Base-by-base conservation (phyloP, 1,284 basidiomycete species). In the Jaminaea rosea region DNA sequence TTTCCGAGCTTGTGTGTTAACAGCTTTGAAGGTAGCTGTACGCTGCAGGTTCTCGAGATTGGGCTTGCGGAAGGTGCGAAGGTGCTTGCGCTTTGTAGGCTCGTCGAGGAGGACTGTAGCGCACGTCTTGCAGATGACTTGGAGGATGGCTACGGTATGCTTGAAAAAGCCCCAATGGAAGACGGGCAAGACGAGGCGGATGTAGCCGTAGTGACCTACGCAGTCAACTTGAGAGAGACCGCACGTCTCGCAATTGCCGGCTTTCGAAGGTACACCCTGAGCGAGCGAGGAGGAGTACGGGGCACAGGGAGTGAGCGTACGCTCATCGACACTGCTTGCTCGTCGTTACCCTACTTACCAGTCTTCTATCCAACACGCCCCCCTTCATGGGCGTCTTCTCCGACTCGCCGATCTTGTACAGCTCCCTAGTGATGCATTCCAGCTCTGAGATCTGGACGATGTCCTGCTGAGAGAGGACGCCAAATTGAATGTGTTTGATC, bases 141-240 rank as follows among this genome's bases (percentile, higher is more conserved):
- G 94, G 0, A 98, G 80, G 64, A 98, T 88, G 44, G 83, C 82
- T 54, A 98, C 89, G 11, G 86, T 88, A 59, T 96, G 90, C 71
- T 92, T 90, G 79, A 98, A 96, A 78, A 90, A 99, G 13, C 94
- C 94, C 59, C 97, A 89, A 73, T 98, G 76, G 63, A 97, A 98
- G 11, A 97, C 92, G 0, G 93, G 93, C 11, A 99, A 84, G 27
- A 87, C 84, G 31, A 98, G 82, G 53, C 72, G 73, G 65, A 75
- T 74, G 57, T 74, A 75, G 46, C 91, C 92, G 75, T 93, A 96
- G 75, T 97, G 92, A 1, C 94, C 94, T 5, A 97, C 92, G 74
- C 94, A 99, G 62, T 96, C 90, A 2, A 91, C 87, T 53, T 89
- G 85, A 37, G 84, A 84, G 58, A 91, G 83, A 13, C 90, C 90